Conservation (phyloP, 1,284 basidiomycete species). For the Ceratorhiza oryzae-sativae region DNA sequence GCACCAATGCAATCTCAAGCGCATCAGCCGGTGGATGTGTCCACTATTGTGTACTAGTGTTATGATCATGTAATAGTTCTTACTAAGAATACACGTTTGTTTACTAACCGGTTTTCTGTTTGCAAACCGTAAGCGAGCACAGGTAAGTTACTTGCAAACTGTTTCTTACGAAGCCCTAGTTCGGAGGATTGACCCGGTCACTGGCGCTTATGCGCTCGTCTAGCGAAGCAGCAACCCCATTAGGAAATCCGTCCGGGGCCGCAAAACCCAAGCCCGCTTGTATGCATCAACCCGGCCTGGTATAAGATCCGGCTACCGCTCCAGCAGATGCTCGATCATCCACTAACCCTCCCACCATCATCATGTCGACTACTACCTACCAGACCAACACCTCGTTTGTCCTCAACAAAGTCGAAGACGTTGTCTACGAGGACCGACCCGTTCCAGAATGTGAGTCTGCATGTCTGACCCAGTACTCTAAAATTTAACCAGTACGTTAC, state of each 20-base stretch:
- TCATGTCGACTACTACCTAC: conserved; percentile 60
- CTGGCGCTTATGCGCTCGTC: neutral
- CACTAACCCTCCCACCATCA: conserved; percentile 44
- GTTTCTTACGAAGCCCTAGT: too few relatives aligned
- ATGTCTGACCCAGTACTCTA: neutral
- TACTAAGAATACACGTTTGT: too few relatives aligned
- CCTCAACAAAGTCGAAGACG: conserved; percentile 73
- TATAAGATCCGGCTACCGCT: conserved; percentile 9
- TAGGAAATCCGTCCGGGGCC: conserved; percentile 12
- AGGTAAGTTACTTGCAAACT: too few relatives aligned
- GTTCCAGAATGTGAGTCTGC: conserved; percentile 70
- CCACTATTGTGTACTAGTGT: too few relatives aligned
- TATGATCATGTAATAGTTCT: too few relatives aligned
- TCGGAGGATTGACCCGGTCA: conserved; percentile 8
- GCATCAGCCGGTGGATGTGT: too few relatives aligned
- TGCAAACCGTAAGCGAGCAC: too few relatives aligned
- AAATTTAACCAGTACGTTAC: conserved; percentile 5
- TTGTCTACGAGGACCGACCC: conserved; percentile 76
- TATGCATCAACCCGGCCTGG: neutral
- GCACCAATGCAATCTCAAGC: too few relatives aligned
- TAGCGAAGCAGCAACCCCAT: neutral
- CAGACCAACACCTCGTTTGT: conserved; percentile 76
- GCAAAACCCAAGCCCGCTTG: conserved; percentile 13
- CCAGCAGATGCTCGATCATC: conserved; percentile 19
- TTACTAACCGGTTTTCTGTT: too few relatives aligned